Percentiles rank a stretch among this genome's conserved stretches.
These are phyloP conservation scores for Scytalidium lignicola DNA, from an alignment of 2,329 filamentous ascomycete species.

Conservation along the genomic window DNA sequence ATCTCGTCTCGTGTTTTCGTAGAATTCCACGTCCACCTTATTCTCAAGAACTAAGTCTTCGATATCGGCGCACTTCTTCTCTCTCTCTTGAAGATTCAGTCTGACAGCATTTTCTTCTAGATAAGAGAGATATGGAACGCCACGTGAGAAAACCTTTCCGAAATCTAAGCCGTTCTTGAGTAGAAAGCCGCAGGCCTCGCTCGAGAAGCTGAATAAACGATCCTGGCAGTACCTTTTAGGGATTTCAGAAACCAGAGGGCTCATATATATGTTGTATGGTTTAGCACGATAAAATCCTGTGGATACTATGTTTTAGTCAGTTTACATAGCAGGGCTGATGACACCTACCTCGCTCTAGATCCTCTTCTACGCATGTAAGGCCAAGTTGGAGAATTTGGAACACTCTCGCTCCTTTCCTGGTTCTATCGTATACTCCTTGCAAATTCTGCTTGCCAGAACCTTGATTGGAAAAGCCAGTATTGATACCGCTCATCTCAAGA, in stretches of 20 bases:
- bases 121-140: constrained; percentile 58
- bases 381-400: constrained; percentile 63
- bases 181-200: constrained; percentile 54
- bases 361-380: constrained; percentile 59
- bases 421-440: constrained; percentile 56
- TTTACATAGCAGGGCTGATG: background rate
- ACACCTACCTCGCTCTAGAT: constrained; percentile 40
- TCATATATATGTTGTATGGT: constrained; percentile 61
- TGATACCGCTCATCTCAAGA: constrained; percentile 62
- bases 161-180: constrained; percentile 53
- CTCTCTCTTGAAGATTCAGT: background rate
- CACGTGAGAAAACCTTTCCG: constrained; percentile 47
- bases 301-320: constrained; percentile 7
- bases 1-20: background rate
- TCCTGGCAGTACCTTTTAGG: background rate
- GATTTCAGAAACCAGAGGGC: constrained; percentile 48
- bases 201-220: constrained; percentile 45
- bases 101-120: constrained; percentile 41
- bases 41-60: background rate
- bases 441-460: constrained; percentile 42
- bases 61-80: background rate
- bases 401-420: constrained; percentile 53
- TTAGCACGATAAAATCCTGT: constrained; percentile 49
- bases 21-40: background rate
- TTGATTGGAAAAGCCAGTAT: constrained; percentile 24